A percentile compares a stretch with the other conserved stretches of the same genome.
These are phyloP conservation scores for Lantana camara DNA, from an alignment of 257 asterid genomes.

Conservation along the genomic window DNA sequence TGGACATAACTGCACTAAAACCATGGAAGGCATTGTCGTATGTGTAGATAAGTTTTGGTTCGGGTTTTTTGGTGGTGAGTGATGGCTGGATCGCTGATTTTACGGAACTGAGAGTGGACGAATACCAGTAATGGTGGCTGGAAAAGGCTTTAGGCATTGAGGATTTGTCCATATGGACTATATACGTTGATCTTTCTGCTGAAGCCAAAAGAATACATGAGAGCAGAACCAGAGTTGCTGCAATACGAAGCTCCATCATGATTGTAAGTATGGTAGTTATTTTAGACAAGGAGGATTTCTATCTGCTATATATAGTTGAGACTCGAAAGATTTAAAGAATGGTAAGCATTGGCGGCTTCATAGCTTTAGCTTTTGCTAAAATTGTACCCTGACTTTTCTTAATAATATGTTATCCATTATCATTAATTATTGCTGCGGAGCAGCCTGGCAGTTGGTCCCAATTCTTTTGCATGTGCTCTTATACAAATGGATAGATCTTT, in stretches of 20 bases:
- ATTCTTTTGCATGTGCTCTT: too few relatives aligned
- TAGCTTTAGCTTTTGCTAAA: too few relatives aligned
- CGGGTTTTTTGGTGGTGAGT: background rate
- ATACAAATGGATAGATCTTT: too few relatives aligned
- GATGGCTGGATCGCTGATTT: background rate
- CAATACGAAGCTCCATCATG: conserved; percentile 13
- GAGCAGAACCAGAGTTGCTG: conserved; percentile 10
- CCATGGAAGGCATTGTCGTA: conserved; percentile 35
- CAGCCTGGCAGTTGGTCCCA: too few relatives aligned
- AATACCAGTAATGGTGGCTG: conserved; percentile 24
- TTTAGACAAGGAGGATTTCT: background rate
- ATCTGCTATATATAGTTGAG: background rate
- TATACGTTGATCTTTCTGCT: conserved; percentile 3
- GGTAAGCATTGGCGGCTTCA: background rate
- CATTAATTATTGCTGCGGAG: too few relatives aligned
- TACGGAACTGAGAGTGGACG: conserved; percentile 21
- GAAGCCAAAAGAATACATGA: background rate
- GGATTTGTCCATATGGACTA: conserved; percentile 26
- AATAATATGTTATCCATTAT: too few relatives aligned
- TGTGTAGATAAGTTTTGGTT: conserved; percentile 28
- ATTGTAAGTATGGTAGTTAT: background rate
- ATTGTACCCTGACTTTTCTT: too few relatives aligned
- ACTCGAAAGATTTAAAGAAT: background rate
- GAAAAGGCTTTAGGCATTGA: conserved; percentile 24
- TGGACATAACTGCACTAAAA: conserved; percentile 17